Evolutionary conservation across 2,329 filamentous ascomycete genomes (phyloP).

Genomic region (Colletotrichum karsti): DNA sequence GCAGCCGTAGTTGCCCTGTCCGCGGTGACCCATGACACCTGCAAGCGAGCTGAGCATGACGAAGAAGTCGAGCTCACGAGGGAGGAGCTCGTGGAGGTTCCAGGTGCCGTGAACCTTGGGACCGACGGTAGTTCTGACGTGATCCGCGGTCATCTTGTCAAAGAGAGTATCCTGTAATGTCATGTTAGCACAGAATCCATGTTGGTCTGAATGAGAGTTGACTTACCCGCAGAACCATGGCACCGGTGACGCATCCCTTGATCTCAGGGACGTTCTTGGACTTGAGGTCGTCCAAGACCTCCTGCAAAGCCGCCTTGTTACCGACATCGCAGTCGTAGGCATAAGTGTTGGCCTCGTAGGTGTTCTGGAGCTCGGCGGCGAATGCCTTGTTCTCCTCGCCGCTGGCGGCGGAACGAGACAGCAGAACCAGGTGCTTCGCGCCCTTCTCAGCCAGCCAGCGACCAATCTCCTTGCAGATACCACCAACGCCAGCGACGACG

Average conservation of each 20-base stretch:
- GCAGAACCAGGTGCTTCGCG: conserved; percentile 36
- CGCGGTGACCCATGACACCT: conserved; percentile 36
- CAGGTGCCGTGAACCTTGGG: conserved; percentile 44
- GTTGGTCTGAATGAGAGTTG: background rate
- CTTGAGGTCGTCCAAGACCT: conserved; percentile 9
- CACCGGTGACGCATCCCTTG: conserved; percentile 17
- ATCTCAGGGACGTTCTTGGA: conserved; percentile 14
- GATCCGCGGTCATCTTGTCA: conserved; percentile 37
- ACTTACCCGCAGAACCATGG: conserved; percentile 25
- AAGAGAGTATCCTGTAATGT: conserved; percentile 28
- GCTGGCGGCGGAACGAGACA: conserved; percentile 36
- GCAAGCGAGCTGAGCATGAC: conserved; percentile 41
- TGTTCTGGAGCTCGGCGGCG: conserved; percentile 8
- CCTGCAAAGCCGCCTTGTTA: background rate
- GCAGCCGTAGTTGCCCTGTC: conserved; percentile 53
- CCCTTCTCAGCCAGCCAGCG: conserved; percentile 41
- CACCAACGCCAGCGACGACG: conserved; percentile 19
- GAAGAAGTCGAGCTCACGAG: conserved; percentile 44
- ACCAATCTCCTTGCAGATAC: conserved; percentile 23
- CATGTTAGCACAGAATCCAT: background rate
- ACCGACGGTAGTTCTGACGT: conserved; percentile 35
- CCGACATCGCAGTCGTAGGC: conserved; percentile 26
- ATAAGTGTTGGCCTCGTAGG: background rate
- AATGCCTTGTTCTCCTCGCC: conserved; percentile 20
- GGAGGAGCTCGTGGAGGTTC: conserved; percentile 40